A percentile compares a stretch with the other conserved stretches of the same genome.
These are phyloP conservation scores for Penicillium steckii DNA, from an alignment of 495 filamentous ascomycete genomes.

Conservation along the genomic window DNA sequence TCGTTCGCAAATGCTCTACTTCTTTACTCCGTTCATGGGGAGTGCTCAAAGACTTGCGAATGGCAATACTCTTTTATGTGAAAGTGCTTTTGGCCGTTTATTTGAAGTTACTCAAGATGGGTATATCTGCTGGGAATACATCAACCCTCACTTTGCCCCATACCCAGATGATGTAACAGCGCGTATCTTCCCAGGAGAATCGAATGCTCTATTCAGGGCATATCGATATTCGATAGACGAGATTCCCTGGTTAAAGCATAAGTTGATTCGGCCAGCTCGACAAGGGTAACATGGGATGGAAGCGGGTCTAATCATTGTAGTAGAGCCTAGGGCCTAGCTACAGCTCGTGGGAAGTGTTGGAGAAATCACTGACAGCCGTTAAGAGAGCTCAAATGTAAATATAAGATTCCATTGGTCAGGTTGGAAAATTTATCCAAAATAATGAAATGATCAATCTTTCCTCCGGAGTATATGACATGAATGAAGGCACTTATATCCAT, in stretches of 20 bases:
- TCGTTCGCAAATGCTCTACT: constrained; percentile 37
- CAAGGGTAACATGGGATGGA: background rate
- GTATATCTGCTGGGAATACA: constrained; percentile 24
- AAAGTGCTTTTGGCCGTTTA: constrained; percentile 48
- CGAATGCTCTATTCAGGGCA: constrained; percentile 25
- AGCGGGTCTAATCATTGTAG: background rate
- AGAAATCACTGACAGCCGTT: background rate
- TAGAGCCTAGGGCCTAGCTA: too few relatives aligned
- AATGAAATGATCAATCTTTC: too few relatives aligned
- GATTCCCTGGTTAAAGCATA: constrained; percentile 19
- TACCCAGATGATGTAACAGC: constrained; percentile 13
- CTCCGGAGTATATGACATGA: too few relatives aligned
- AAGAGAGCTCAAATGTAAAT: background rate
- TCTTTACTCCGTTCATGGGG: constrained; percentile 54
- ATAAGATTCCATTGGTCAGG: background rate
- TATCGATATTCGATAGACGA: constrained; percentile 21
- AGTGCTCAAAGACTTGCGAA: constrained; percentile 38
- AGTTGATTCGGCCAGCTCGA: background rate
- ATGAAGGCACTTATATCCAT: background rate
- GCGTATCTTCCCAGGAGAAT: constrained; percentile 18
- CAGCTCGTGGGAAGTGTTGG: too few relatives aligned
- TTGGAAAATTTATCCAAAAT: too few relatives aligned
- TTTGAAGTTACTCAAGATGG: constrained; percentile 49
- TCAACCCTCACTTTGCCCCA: constrained; percentile 20
- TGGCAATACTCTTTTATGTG: constrained; percentile 44